Percentiles rank a stretch among this genome's conserved stretches.
Conservation (phyloP, 192 early-diverging fungal genomes). For the Funneliformis geosporum region DNA sequence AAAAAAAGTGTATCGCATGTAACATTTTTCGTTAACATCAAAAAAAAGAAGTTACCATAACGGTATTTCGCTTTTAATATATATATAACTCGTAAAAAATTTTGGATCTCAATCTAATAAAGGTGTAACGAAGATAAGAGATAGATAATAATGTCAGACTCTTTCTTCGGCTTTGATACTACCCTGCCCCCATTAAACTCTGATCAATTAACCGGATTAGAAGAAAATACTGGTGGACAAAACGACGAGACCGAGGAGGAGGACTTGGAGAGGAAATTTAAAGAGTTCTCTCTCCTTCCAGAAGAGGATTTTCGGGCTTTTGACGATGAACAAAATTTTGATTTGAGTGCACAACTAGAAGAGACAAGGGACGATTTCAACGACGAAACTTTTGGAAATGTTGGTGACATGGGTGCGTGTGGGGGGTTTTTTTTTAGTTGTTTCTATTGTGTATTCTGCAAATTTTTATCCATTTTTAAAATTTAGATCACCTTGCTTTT, state of each 20-base stretch:
- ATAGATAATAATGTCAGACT: constrained; percentile 38
- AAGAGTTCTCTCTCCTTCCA: constrained; percentile 42
- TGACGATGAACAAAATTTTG: constrained; percentile 62
- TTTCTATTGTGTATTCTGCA: constrained; percentile 26
- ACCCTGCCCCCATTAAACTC: constrained; percentile 49
- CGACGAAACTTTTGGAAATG: constrained; percentile 71
- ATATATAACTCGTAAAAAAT: neutral
- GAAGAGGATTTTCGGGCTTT: constrained; percentile 63
- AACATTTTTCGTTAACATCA: neutral
- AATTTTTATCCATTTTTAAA: neutral
- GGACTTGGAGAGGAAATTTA: constrained; percentile 41
- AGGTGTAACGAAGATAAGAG: constrained; percentile 1
- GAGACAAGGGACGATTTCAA: constrained; percentile 73
- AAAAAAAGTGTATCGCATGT: neutral
- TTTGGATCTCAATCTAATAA: neutral
- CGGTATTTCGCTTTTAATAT: neutral
- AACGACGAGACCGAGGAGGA: constrained; percentile 23
- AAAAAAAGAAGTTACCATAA: too few relatives aligned
- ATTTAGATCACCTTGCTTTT: neutral
- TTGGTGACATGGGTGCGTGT: constrained; percentile 49
- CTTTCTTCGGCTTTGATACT: constrained; percentile 57
- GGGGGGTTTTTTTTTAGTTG: neutral
- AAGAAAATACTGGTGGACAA: constrained; percentile 31
- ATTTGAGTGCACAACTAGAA: constrained; percentile 60
- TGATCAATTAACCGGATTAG: constrained; percentile 38